Conservation (phyloP, 2,329 filamentous ascomycete genomes). For the Epichloe coenophiala region DNA sequence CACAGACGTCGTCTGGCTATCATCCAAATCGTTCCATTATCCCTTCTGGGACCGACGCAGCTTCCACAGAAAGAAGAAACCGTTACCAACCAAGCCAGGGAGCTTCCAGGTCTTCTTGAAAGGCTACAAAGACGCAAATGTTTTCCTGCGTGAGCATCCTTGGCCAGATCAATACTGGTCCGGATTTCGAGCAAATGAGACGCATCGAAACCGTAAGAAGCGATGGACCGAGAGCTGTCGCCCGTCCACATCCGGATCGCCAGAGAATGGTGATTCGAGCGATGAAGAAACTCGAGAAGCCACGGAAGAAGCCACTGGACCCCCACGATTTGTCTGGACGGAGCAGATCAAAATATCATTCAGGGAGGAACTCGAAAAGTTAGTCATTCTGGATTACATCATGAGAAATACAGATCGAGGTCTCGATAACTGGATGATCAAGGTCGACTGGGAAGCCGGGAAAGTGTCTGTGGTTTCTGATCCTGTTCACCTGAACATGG, state of each 20-base stretch:
- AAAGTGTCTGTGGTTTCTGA: constrained; percentile 79
- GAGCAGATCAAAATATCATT: constrained; percentile 81
- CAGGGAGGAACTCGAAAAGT: constrained; percentile 86
- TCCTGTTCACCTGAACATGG: constrained; percentile 54
- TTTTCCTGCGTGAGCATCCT: constrained; percentile 87
- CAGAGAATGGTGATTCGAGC: constrained; percentile 51
- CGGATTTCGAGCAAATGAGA: constrained; percentile 55
- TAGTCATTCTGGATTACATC: constrained; percentile 96
- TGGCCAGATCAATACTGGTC: constrained; percentile 83
- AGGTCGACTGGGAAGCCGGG: constrained; percentile 74
- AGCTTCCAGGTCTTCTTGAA: constrained; percentile 97
- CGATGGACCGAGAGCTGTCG: constrained; percentile 75
- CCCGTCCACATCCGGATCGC: constrained; percentile 36
- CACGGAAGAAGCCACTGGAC: constrained; percentile 35
- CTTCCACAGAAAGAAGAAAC: constrained; percentile 75
- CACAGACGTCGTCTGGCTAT: constrained; percentile 85
- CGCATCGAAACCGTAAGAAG: constrained; percentile 53
- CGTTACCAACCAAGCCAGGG: constrained; percentile 77
- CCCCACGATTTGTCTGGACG: constrained; percentile 68
- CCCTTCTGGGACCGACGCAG: constrained; percentile 92
- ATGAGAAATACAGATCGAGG: constrained; percentile 98
- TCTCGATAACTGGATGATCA: constrained; percentile 99
- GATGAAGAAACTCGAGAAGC: constrained; percentile 37
- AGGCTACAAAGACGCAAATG: constrained; percentile 91
- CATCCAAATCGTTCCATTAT: constrained; percentile 95